Evolutionary conservation across 768 basidiomycete genomes (phyloP).

Genomic region (Polyporus arcularius): DNA sequence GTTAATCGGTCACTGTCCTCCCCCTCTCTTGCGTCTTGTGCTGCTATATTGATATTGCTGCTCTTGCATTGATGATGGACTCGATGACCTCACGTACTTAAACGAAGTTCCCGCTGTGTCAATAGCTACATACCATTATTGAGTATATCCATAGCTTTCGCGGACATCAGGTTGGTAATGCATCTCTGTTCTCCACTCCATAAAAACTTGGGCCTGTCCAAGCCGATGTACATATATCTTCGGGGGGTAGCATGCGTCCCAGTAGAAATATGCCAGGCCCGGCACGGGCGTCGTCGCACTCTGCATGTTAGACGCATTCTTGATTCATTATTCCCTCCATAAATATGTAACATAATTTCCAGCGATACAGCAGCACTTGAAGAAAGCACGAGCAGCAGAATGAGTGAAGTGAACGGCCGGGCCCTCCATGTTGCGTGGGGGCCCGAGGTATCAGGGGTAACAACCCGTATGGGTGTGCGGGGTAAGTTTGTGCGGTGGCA

Average conservation of each 20-base stretch:
- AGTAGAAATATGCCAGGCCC: too few relatives aligned
- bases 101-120: conserved; percentile 11
- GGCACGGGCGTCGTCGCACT: neutral
- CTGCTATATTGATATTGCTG: neutral
- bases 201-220: neutral
- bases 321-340: conserved; percentile 9
- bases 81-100: conserved; percentile 2
- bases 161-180: neutral
- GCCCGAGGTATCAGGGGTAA: neutral
- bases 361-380: neutral
- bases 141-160: neutral
- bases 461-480: neutral
- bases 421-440: too few relatives aligned
- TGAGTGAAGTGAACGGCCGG: too few relatives aligned
- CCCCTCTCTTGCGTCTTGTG: neutral
- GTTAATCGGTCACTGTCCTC: neutral
- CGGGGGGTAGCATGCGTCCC: too few relatives aligned
- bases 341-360: conserved; percentile 14
- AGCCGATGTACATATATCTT: neutral
- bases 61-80: neutral
- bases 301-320: neutral
- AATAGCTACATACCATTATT: conserved; percentile 6
- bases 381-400: too few relatives aligned
- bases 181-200: neutral
- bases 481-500: neutral